A percentile compares a stretch with the other conserved stretches of the same genome.
phyloP scores from a whole-genome alignment of 257 asterid genomes.

The Scutellaria baicalensis region DNA sequence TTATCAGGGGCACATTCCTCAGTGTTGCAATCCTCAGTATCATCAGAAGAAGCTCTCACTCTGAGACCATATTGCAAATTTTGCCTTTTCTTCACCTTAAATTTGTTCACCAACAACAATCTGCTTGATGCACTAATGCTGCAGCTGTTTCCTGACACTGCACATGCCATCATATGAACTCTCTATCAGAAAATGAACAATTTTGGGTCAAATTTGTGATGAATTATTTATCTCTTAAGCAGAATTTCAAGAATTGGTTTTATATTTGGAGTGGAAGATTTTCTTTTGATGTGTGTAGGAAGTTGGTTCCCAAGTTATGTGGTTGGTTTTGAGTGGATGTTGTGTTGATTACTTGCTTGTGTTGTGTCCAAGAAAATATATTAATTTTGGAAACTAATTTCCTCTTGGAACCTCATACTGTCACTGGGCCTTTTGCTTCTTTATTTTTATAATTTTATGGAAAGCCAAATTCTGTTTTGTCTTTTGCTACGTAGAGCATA shows the following conservation, averaged over 20 bases:
- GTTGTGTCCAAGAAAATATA: background rate
- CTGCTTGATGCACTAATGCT: slow-evolving; percentile 22
- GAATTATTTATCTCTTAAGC: background rate
- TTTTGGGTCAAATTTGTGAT: too few species aligned
- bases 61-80: slow-evolving; percentile 16
- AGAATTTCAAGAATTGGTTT: background rate
- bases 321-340: slow-evolving; percentile 24
- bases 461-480: too few species aligned
- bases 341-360: slow-evolving; percentile 4
- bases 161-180: slow-evolving; percentile 29
- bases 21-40: slow-evolving; percentile 56
- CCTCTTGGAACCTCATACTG: background rate
- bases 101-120: slow-evolving; percentile 27
- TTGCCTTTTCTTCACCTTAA: slow-evolving; percentile 26
- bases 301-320: slow-evolving; percentile 14
- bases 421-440: background rate
- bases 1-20: slow-evolving; percentile 98
- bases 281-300: slow-evolving; percentile 10
- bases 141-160: slow-evolving; percentile 43
- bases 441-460: too few species aligned
- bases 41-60: slow-evolving; percentile 46
- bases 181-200: too few species aligned
- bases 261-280: background rate
- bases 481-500: too few species aligned
- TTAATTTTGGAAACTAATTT: background rate